Evolutionary conservation across 2,329 filamentous ascomycete genomes (phyloP).

Genomic region (Claviceps pazoutovae): DNA sequence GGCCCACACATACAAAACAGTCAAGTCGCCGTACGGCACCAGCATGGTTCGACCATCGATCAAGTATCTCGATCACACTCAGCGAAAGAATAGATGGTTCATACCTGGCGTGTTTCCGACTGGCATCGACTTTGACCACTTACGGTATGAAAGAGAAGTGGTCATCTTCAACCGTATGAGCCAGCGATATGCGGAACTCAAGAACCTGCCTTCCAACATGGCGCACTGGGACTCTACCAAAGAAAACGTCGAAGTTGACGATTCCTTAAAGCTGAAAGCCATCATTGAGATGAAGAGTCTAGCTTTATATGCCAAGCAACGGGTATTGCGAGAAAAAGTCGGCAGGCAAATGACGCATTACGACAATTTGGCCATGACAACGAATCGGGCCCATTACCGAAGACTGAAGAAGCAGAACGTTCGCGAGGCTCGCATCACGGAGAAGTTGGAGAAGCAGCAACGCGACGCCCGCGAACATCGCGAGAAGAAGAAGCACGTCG

Average conservation of each 20-base stretch:
- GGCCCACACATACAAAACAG: slow-evolving; percentile 50
- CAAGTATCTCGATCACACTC: slow-evolving; percentile 65
- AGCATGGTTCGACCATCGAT: slow-evolving; percentile 44
- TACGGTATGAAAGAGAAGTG: slow-evolving; percentile 76
- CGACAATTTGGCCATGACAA: slow-evolving; percentile 93
- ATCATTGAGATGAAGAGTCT: slow-evolving; percentile 93
- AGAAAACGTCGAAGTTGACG: slow-evolving; percentile 53
- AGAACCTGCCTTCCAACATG: slow-evolving; percentile 70
- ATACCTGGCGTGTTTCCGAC: slow-evolving; percentile 81
- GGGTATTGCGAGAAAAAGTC: slow-evolving; percentile 71
- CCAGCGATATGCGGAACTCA: slow-evolving; percentile 71
- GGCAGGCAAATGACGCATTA: slow-evolving; percentile 88
- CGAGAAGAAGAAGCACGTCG: slow-evolving; percentile 93
- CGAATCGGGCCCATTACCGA: slow-evolving; percentile 79
- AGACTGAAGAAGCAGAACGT: slow-evolving; percentile 96
- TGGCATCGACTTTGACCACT: slow-evolving; percentile 73
- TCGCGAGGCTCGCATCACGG: slow-evolving; percentile 88
- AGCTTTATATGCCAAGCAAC: slow-evolving; percentile 76
- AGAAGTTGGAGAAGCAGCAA: slow-evolving; percentile 98
- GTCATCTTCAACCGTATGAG: slow-evolving; percentile 83
- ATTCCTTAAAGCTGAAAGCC: slow-evolving; percentile 73
- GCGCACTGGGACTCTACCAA: slow-evolving; percentile 75
- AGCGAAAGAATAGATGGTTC: slow-evolving; percentile 61
- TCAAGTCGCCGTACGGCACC: slow-evolving; percentile 57
- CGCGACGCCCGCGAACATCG: slow-evolving; percentile 89